Conservation (phyloP, 2,329 filamentous ascomycete genomes). For the Fusarium setosum region DNA sequence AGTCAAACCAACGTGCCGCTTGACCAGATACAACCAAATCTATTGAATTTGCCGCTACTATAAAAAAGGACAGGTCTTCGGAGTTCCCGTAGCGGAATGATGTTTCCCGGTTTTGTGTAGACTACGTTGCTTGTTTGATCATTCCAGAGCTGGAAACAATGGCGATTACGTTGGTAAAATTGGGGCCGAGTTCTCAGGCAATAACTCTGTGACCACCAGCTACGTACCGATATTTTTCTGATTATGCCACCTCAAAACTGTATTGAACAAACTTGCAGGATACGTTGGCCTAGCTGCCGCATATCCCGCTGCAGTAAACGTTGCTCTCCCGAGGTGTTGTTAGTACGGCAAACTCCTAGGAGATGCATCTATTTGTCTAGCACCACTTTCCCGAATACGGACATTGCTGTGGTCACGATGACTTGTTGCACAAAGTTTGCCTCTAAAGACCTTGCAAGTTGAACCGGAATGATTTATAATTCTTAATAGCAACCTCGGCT, state of each 20-base stretch:
- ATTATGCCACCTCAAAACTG: slow-evolving; percentile 65
- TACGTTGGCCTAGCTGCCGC: slow-evolving; percentile 71
- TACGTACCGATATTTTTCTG: slow-evolving; percentile 48
- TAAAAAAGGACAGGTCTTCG: slow-evolving; percentile 65
- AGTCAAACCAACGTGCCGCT: slow-evolving; percentile 76
- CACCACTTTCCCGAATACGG: slow-evolving; percentile 40
- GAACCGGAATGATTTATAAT: neutral
- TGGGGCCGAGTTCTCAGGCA: slow-evolving; percentile 62
- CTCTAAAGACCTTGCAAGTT: neutral
- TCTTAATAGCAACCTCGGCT: neutral
- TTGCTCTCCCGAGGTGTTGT: slow-evolving; percentile 56
- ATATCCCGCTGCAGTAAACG: slow-evolving; percentile 68
- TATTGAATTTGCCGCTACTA: slow-evolving; percentile 59
- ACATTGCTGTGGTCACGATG: slow-evolving; percentile 24
- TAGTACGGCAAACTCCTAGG: neutral
- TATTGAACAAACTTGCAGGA: slow-evolving; percentile 64
- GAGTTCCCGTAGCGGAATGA: slow-evolving; percentile 61
- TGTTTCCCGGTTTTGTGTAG: slow-evolving; percentile 57
- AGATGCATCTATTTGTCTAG: neutral
- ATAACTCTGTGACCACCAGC: slow-evolving; percentile 70
- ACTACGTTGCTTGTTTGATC: slow-evolving; percentile 61
- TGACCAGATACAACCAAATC: slow-evolving; percentile 66
- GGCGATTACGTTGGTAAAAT: slow-evolving; percentile 63
- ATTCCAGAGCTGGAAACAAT: slow-evolving; percentile 69
- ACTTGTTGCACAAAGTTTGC: neutral